phyloP scores from a whole-genome alignment of 192 early-diverging fungal species.

The Funneliformis geosporum region DNA sequence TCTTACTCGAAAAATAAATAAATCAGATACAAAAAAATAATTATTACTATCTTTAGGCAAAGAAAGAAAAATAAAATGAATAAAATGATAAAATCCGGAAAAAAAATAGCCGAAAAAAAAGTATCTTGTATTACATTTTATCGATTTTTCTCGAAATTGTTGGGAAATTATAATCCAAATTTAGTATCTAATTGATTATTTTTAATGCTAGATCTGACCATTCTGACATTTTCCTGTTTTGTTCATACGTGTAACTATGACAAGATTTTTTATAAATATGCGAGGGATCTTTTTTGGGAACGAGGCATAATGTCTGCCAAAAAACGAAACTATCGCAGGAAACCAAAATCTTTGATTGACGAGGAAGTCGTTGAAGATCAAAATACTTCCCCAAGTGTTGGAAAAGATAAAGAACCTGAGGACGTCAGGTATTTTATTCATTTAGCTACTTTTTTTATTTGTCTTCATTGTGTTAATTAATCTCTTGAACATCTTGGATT shows the following conservation, averaged over 20 bases:
- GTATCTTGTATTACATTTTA: too few relatives aligned
- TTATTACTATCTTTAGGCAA: too few relatives aligned
- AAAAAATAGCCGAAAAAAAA: too few relatives aligned
- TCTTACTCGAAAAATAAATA: too few relatives aligned
- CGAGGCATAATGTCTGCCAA: not conserved
- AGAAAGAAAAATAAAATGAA: too few relatives aligned
- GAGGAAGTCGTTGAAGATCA: not conserved
- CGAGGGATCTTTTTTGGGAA: not conserved
- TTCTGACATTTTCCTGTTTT: not conserved
- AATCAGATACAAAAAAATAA: too few relatives aligned
- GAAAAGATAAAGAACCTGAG: not conserved
- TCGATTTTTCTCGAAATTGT: too few relatives aligned
- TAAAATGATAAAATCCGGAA: too few relatives aligned
- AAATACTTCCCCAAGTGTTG: not conserved
- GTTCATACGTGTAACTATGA: not conserved
- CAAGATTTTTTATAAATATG: not conserved
- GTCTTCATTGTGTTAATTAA: not conserved
- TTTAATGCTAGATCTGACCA: too few relatives aligned
- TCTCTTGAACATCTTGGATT: not conserved
- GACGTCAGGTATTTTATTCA: not conserved
- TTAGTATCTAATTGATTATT: too few relatives aligned
- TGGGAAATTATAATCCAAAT: too few relatives aligned
- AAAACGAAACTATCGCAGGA: slow-evolving; percentile 28
- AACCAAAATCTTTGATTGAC: not conserved
- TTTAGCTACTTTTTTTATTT: not conserved